Base-by-base conservation (phyloP, 2,329 filamentous ascomycete genomes). In the Zasmidium cellare region DNA sequence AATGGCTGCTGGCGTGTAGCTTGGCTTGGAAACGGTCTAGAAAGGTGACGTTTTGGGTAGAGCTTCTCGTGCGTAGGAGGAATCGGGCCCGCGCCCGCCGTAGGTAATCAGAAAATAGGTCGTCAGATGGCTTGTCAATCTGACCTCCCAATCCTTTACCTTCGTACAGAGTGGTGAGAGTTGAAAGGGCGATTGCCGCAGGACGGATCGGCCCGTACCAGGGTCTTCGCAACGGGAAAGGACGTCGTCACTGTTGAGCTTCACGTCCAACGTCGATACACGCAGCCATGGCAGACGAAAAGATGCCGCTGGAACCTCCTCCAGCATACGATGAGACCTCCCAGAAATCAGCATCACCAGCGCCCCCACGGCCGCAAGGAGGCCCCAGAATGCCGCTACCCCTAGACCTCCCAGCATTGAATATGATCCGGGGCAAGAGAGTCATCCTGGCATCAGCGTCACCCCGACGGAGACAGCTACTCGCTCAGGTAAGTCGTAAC, bases 361-460 rank as follows among this genome's bases (percentile, higher is more conserved):
- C 22, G 46, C 31, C 20, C 44, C 58, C 28, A 51, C 55, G n/a
- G 20, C 53, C 50, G 11, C 57, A 35, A 23, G 53, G 47, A 24
- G 63, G 61, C 12, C 71, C 75, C 53, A 79, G 79, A 55, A 80
- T 80, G 14, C 85, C 86, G 7, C 80, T 84, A 46, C 89, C 90
- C 1, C 84, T 97, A 61, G 83, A 91, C 60, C 82, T 97, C 18
- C 92, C 93, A 16, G 87, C 92, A 56, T 79, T 99, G 58, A 84
- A 84, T 67, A 81, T 87, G 69, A 84, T 99, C 63, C 87, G 89
- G 69, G 84, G 84, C 55, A 91, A 90, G 74, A 84, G 93, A 63
- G 86, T 96, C 5, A 90, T 99, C 65, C 87, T 99, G 24, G 94
- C 94, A 53, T 97, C 92, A 2, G 86, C 89, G 19, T 97, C 92